phyloP scores from a whole-genome alignment of 371 early-diverging fungal species.

The Mucor plumbeus region DNA sequence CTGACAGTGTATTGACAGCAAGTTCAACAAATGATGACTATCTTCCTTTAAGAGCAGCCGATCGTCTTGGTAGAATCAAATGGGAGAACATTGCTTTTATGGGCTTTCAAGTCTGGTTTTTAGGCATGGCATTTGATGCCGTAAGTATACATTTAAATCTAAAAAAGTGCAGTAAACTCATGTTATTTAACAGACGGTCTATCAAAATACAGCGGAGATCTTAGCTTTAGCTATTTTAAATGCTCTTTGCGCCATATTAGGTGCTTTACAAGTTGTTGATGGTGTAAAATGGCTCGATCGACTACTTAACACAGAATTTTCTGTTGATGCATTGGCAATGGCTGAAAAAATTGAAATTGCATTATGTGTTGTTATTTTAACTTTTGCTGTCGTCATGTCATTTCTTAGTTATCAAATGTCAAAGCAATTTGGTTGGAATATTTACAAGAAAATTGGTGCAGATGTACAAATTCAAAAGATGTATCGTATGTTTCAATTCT shows the following conservation, averaged over 20 bases:
- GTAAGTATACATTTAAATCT: slow-evolving; percentile 29
- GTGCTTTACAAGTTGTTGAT: slow-evolving; percentile 52
- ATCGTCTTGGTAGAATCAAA: slow-evolving; percentile 31
- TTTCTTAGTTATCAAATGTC: slow-evolving; percentile 45
- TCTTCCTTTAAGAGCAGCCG: slow-evolving; percentile 22
- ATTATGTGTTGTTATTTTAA: slow-evolving; percentile 29
- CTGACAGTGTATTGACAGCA: slow-evolving; percentile 19
- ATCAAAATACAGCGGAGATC: slow-evolving; percentile 51
- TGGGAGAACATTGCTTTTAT: slow-evolving; percentile 44
- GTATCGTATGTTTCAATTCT: slow-evolving; percentile 56
- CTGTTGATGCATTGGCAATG: slow-evolving; percentile 24
- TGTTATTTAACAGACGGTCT: slow-evolving; percentile 35
- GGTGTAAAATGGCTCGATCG: slow-evolving; percentile 46
- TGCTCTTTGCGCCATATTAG: slow-evolving; percentile 49
- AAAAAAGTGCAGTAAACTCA: background rate
- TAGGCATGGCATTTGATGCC: slow-evolving; percentile 48
- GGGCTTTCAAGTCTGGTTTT: slow-evolving; percentile 36
- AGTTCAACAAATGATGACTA: slow-evolving; percentile 10
- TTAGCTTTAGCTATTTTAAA: slow-evolving; percentile 47
- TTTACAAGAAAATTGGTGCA: slow-evolving; percentile 46
- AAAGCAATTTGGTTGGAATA: slow-evolving; percentile 46
- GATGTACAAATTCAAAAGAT: slow-evolving; percentile 42
- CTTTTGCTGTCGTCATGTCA: slow-evolving; percentile 35
- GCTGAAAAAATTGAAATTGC: slow-evolving; percentile 42
- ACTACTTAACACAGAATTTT: slow-evolving; percentile 24